Evolutionary conservation across 2,329 filamentous ascomycete genomes (phyloP), one percentile per base, ranked within the genome.

Genomic region (Verticillium isaacii): DNA sequence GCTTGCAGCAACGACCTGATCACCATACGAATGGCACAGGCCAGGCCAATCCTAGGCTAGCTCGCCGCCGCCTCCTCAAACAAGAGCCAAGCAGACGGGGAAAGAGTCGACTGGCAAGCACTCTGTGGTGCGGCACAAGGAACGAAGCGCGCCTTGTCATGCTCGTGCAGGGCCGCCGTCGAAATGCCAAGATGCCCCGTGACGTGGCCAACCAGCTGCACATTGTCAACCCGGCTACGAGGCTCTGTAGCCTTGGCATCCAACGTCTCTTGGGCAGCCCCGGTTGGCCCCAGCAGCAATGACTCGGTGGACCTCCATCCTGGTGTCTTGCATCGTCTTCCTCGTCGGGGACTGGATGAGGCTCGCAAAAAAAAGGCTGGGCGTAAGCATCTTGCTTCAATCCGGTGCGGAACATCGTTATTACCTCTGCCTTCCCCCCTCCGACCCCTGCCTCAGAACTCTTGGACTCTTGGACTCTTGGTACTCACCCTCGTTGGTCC

Each of bases 211-310:
- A 50, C 57, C 37, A 58, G 56, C 15, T 34, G 12, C 19, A 52
- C 19, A 23, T 23, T 25, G 45, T 25, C 25, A 23, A 25, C 19
- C 23, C 57, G 37, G 37, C 45, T 52, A 52, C 57, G 57, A 58
- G 57, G 57, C 57, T 58, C 57, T 58, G 37, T 39, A 58, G 57
- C 57, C 57, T 58, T 58, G 57, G 57, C 57, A 41, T 34, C 45
- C 45, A 52, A 52, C 45, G n/a, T 52, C 45, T 52, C 19, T 23
- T n/a, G 17, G 17, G 8, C 23, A 19, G 45, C 19, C 37, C 34
- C 37, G 17, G 6, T n/a, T 41, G 37, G 37, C 37, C 37, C 34
- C 45, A 23, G 45, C 19, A 52, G 45, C 45, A 19, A 52, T 52
- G 45, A 52, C 45, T 52, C 45, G 45, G 45, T 52, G 45, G 45